Evolutionary conservation across 805 yeast species (phyloP), one percentile per base, ranked within the genome.

Genomic region (Pichia kluyveri): DNA sequence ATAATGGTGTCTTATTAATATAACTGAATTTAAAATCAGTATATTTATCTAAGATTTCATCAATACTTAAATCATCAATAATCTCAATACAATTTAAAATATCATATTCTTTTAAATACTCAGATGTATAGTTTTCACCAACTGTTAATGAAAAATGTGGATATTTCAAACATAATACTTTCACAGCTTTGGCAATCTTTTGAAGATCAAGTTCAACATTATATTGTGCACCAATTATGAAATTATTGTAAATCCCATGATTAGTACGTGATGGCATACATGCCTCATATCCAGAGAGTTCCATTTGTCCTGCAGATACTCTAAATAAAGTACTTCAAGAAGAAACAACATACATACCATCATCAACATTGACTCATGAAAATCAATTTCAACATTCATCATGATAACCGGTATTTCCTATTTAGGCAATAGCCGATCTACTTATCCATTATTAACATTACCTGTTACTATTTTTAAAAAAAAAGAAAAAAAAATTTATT

Each of bases 71-170:
- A 10, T 19, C 8, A n/a, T 40, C 45, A 8, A 23, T 8, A 28
- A 44, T 18, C 19, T 44, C 51, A 5, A 48, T 28, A 28, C 37
- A 32, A 2, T 15, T 15, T 15, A 7, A 8, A 14, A 32, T 12
- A 32, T 32, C 37, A 32, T 32, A 32, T 8, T 15, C n/a, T 3
- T 11, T 4, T 3, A 32, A 15, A 8, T 32, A 32, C 5, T 32
- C n/a, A 14, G 17, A 32, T 7, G 10, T 7, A 17, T 37, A 8
- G 15, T 11, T 19, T 17, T 37, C 12, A 18, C 47, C 38, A 18
- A 51, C 47, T 12, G 32, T 46, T n/a, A 51, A 37, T 12, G 47
- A 48, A 19, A 51, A 46, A 10, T 46, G 52, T 27, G 54, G 46
- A 43, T 41, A 49, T n/a, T 38, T 36, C 5, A 18, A 10, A 18